Base-by-base conservation (phyloP, 768 basidiomycete genomes). In the Leccinum rimulosum region DNA sequence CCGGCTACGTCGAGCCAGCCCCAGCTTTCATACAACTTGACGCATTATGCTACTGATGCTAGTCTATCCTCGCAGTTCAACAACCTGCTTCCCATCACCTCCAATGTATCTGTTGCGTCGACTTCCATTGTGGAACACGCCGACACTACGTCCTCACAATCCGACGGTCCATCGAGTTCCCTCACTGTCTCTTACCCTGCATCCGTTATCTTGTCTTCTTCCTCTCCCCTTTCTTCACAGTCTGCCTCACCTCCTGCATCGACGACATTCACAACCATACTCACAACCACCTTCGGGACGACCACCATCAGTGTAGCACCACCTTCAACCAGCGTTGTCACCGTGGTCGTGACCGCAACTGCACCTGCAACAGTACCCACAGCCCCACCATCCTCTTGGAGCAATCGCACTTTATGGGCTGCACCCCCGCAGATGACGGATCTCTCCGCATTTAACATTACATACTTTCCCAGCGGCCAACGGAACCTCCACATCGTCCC, bases 361-460 rank as follows among this genome's bases (percentile, higher is more conserved):
- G 50, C 40, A 17, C 53, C 54, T 1, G n/a, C 54, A n/a, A 53
- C 40, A 0, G 1, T 6, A 11, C 38, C 52, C 4, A n/a, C 38
- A 6, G 25, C 19, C 8, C 15, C 66, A 3, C 51, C 57, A 3
- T 35, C 61, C 22, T 35, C 54, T 25, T 70, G 64, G 70, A 43
- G 31, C 7, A 50, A 55, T 43, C 61, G 60, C 19, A 68, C 70
- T 3, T 60, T 70, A n/a, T 90, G 88, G 89, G 55, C 73, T 1
- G 72, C 76, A 5, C 84, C 87, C 1, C 61, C 75, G 0, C 72
- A 77, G 22, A 82, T 89, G 76, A 78, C 80, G 0, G 81, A 89
- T 67, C 77, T 91, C 28, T 71, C 76, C 36, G 63, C 82, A 3
- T 90, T 89, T 79, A 82, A 82, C 51, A 69, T 89, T 60, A 77